Evolutionary conservation across 1,284 basidiomycete genomes (phyloP).

Genomic region (Irpex sp.): DNA sequence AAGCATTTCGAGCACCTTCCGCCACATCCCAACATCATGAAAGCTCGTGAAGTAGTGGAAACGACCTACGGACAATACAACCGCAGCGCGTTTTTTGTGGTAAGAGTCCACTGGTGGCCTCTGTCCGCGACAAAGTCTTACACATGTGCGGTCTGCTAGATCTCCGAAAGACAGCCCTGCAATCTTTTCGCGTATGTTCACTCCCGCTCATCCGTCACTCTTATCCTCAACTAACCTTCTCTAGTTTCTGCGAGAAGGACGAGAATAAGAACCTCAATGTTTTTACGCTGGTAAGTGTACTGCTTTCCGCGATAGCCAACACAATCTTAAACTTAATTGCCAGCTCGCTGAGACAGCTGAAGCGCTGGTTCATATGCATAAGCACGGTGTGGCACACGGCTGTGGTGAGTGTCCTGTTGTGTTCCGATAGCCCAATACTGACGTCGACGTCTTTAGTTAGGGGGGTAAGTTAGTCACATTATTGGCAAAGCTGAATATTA

Average conservation of each 20-base stretch:
- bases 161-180: too few relatives aligned
- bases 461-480: constrained; percentile 34
- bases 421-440: neutral
- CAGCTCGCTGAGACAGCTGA: constrained; percentile 1
- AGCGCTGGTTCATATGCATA: constrained; percentile 1
- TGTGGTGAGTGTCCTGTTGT: neutral
- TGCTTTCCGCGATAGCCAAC: neutral
- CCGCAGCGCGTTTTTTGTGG: neutral
- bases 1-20: constrained; percentile 39
- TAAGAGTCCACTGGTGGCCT: too few relatives aligned
- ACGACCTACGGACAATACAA: neutral
- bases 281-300: constrained; percentile 28
- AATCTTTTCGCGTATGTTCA: too few relatives aligned
- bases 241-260: neutral
- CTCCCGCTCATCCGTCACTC: neutral
- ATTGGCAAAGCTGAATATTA: neutral
- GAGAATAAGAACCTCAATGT: constrained; percentile 17
- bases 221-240: neutral
- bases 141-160: too few relatives aligned
- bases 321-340: neutral
- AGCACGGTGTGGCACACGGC: neutral
- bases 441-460: neutral
- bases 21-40: constrained; percentile 53
- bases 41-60: constrained; percentile 44
- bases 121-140: too few relatives aligned